Conservation (phyloP, 805 yeast genomes). For the Ogataea methanolica region DNA sequence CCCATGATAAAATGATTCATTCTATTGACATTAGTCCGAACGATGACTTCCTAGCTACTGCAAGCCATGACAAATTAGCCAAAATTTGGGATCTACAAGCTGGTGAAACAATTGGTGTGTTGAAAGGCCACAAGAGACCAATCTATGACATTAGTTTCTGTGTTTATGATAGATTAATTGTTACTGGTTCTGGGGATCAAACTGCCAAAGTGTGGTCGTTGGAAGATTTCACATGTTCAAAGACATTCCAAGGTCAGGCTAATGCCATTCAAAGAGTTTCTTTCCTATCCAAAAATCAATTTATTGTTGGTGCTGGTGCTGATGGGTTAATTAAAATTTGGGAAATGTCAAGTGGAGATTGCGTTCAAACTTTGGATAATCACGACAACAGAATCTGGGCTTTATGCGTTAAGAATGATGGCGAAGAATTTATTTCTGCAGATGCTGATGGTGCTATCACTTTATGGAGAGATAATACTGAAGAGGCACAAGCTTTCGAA, state of each 20-base stretch:
- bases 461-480: conserved; percentile 86
- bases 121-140: conserved; percentile 91
- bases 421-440: conserved; percentile 70
- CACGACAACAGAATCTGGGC: conserved; percentile 97
- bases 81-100: conserved; percentile 81
- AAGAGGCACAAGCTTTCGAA: conserved; percentile 54
- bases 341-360: conserved; percentile 75
- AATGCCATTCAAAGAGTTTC: conserved; percentile 83
- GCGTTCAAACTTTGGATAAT: conserved; percentile 77
- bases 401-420: conserved; percentile 59
- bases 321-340: conserved; percentile 92
- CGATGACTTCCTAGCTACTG: conserved; percentile 84
- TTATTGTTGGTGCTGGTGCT: conserved; percentile 79
- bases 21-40: conserved; percentile 87
- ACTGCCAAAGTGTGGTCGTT: conserved; percentile 87
- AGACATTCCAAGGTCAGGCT: conserved; percentile 91
- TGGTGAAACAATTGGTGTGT: conserved; percentile 84
- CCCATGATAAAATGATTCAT: conserved; percentile 96
- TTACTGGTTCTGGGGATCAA: conserved; percentile 90
- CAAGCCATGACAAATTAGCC: conserved; percentile 88
- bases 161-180: conserved; percentile 68
- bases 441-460: conserved; percentile 94
- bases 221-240: conserved; percentile 65
- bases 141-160: conserved; percentile 89
- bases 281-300: conserved; percentile 63